These are phyloP conservation scores for Platanthera guangdongensis DNA, from an alignment of 106 monocot species.

Conservation along the genomic window DNA sequence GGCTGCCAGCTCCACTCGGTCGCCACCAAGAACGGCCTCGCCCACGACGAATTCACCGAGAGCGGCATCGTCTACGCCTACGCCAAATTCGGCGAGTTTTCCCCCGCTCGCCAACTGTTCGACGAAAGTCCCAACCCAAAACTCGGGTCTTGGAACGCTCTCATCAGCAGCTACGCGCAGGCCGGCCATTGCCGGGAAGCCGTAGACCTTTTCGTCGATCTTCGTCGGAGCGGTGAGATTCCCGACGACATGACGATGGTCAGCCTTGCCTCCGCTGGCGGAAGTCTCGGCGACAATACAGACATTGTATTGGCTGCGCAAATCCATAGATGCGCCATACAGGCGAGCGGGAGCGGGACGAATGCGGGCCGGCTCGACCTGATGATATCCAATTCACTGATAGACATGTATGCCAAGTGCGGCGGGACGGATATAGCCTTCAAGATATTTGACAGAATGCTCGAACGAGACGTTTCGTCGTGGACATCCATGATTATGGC, in stretches of 20 bases:
- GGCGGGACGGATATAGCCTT: constrained; percentile 55
- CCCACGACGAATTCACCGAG: constrained; percentile 31
- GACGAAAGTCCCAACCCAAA: constrained; percentile 39
- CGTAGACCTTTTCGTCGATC: constrained; percentile 25
- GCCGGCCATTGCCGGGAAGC: constrained; percentile 28
- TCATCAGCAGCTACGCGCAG: constrained; percentile 48
- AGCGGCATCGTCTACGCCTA: constrained; percentile 59
- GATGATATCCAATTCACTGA: constrained; percentile 38
- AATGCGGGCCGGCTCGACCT: constrained; percentile 11
- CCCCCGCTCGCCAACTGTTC: constrained; percentile 47
- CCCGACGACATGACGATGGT: constrained; percentile 62
- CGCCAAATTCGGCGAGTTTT: constrained; percentile 36
- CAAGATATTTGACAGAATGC: constrained; percentile 35
- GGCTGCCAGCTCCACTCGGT: constrained; percentile 45
- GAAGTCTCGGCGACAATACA: constrained; percentile 44
- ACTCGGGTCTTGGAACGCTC: constrained; percentile 65
- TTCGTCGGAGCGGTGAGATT: constrained; percentile 20
- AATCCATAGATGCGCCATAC: constrained; percentile 41
- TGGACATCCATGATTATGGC: constrained; percentile 74
- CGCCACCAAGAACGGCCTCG: constrained; percentile 34
- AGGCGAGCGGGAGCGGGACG: constrained; percentile 6
- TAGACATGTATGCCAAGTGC: constrained; percentile 77
- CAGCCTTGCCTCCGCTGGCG: constrained; percentile 56
- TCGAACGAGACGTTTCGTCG: constrained; percentile 32
- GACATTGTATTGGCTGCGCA: constrained; percentile 34